Evolutionary conservation across 352 stramenopile species (phyloP).

Genomic region (Pythium plurisporium): DNA sequence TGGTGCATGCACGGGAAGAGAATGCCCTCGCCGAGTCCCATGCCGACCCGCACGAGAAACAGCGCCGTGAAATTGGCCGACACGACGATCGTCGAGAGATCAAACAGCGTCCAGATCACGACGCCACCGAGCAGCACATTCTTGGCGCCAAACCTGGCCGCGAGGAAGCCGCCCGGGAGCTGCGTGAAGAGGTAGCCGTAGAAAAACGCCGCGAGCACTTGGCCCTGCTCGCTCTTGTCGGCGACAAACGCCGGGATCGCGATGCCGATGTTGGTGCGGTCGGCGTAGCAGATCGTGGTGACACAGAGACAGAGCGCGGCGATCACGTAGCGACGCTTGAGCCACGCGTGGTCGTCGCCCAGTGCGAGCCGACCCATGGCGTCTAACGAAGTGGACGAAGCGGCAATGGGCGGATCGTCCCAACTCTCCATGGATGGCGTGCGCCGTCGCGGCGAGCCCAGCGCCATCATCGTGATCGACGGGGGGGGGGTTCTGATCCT

Average conservation of each 20-base stretch:
- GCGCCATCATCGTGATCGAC: constrained; percentile 18
- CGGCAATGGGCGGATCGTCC: constrained; percentile 10
- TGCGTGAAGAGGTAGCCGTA: constrained; percentile 87
- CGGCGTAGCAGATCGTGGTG: constrained; percentile 82
- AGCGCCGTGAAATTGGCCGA: constrained; percentile 59
- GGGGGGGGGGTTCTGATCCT: too few relatives aligned
- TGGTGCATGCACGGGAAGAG: constrained; percentile 88
- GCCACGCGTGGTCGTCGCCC: constrained; percentile 12
- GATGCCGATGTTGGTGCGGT: constrained; percentile 87
- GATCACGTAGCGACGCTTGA: constrained; percentile 61
- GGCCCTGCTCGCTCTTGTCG: constrained; percentile 71
- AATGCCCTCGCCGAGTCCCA: constrained; percentile 84
- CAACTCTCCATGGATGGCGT: constrained; percentile 22
- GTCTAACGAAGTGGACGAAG: background rate
- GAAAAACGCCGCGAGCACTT: constrained; percentile 83
- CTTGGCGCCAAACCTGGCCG: constrained; percentile 66
- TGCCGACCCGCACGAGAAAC: constrained; percentile 69
- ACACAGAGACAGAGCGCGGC: constrained; percentile 68
- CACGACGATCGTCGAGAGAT: constrained; percentile 70
- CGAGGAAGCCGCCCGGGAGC: constrained; percentile 74
- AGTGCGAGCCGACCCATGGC: background rate
- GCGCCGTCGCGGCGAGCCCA: constrained; percentile 17
- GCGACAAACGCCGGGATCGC: constrained; percentile 70
- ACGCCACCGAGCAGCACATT: constrained; percentile 68
- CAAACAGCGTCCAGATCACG: constrained; percentile 80